Evolutionary conservation across 2,329 filamentous ascomycete species (phyloP), one percentile per base, ranked within the genome.

Genomic region (Calonectria pauciramosa): DNA sequence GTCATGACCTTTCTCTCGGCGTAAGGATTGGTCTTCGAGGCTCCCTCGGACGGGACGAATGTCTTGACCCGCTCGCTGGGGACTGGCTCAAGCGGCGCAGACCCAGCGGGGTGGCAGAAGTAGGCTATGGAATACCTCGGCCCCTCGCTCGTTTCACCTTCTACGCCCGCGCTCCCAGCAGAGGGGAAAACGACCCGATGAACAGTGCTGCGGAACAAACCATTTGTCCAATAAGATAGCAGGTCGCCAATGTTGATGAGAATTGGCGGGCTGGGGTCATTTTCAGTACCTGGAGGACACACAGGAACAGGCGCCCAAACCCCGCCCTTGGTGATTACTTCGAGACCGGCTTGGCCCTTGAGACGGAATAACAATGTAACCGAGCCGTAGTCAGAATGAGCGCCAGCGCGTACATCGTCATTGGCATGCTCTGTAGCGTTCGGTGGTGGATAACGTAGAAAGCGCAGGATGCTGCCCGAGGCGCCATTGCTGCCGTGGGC

Each of bases 171-270:
- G 7, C 73, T 73, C 18, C 76, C 80, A 9, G 76, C 80, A 0
- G 78, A 72, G 0, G 88, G 86, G 77, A 98, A 97, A 0, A 96
- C 92, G 36, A 99, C 97, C 14, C 96, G 89, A 83, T 99, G 97
- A 8, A 98, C 92, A 0, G 96, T 98, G 79, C 93, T 96, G 80
- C 95, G 94, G 76, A 99, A 89, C 60, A 98, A 85, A 0, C 96
- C 96, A 77, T 94, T 94, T 1, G 97, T 99, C 96, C 96, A 99
- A 84, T 97, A 97, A 41, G 92, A 94, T 75, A 93, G 86, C 82
- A 94, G 81, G 83, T 93, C 87, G 85, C 94, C 86, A 86, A 96
- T 91, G 88, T 97, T 86, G 92, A 99, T 84, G 89, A 98, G 84
- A 89, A 96, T 95, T 1, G 94, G 96, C n/a, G 91, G 93, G 51